These are phyloP conservation scores for Boletus vinaceobasis DNA, from an alignment of 768 basidiomycete genomes.

Conservation along the genomic window DNA sequence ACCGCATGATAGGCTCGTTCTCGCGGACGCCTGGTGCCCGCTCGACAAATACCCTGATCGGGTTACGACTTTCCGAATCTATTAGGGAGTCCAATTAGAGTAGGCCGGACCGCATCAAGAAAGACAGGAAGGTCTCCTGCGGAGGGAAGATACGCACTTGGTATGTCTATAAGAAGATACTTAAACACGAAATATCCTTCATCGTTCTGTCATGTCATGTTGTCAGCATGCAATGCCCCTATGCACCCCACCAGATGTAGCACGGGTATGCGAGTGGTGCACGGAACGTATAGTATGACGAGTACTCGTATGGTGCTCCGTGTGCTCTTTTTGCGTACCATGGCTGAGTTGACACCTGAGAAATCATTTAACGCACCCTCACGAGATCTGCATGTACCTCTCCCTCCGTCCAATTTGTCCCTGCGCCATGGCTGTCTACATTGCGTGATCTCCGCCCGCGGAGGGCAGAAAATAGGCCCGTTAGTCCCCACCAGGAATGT, in stretches of 20 bases:
- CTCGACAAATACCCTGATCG: conserved; percentile 69
- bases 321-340: background rate
- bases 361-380: conserved; percentile 46
- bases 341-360: background rate
- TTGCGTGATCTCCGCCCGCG: conserved; percentile 37
- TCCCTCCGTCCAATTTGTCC: conserved; percentile 61
- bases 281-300: background rate
- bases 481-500: conserved; percentile 49
- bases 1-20: conserved; percentile 68
- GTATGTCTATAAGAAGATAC: conserved; percentile 76
- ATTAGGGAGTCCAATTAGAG: conserved; percentile 11
- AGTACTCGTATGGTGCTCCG: background rate
- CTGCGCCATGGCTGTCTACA: conserved; percentile 34
- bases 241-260: conserved; percentile 1
- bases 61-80: conserved; percentile 63
- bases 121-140: background rate
- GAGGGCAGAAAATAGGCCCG: conserved; percentile 69
- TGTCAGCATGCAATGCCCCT: conserved; percentile 6
- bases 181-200: conserved; percentile 76
- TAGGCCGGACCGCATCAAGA: conserved; percentile 4
- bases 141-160: conserved; percentile 51
- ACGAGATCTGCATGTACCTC: conserved; percentile 80
- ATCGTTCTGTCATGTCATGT: conserved; percentile 49
- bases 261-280: background rate
- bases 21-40: conserved; percentile 63